Evolutionary conservation across 2,329 filamentous ascomycete genomes (phyloP), one percentile per base, ranked within the genome.

Genomic region (Ascochyta pisi): DNA sequence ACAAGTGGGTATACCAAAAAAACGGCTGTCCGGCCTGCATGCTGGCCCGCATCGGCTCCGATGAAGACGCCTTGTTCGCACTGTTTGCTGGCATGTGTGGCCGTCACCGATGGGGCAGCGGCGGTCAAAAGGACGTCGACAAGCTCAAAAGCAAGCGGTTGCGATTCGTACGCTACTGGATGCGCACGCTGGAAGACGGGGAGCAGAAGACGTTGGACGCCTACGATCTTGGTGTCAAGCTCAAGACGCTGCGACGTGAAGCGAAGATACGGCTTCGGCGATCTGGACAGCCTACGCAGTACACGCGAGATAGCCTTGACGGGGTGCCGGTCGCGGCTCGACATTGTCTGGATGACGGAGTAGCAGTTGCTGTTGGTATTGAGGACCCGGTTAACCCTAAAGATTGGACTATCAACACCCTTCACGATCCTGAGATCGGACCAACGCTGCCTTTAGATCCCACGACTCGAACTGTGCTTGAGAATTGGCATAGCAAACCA

Each of bases 21-120:
- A 59, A 69, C 24, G 40, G 53, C 9, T 75, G 71, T 50, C 48
- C 64, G 4, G 71, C 68, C 1, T 75, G 73, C 31, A 67, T 74
- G 41, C 61, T 74, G 9, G 58, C 68, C 9, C 63, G 71, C 0
- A 64, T 75, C 2, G 71, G 70, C 3, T 61, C 60, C 2, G 66
- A 74, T 23, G 27, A 45, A 4, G 27, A 56, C 9, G 67, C 68
- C 3, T 29, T 70, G 1, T 62, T 61, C 24, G 68, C 70, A 6
- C 55, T 74, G 22, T 64, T 70, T 4, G 63, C 64, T 7, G 66
- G 67, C 6, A 67, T 71, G 62, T 61, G 69, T 3, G 67, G 64
- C 2, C 61, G 62, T 27, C 60, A 62, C 15, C 55, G 40, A 1
- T 43, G 23, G 0, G 48, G 46, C 26, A 52, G 47, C 22, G 27